phyloP scores from a whole-genome alignment of 306 rosid genomes.

The Myrica gale region DNA sequence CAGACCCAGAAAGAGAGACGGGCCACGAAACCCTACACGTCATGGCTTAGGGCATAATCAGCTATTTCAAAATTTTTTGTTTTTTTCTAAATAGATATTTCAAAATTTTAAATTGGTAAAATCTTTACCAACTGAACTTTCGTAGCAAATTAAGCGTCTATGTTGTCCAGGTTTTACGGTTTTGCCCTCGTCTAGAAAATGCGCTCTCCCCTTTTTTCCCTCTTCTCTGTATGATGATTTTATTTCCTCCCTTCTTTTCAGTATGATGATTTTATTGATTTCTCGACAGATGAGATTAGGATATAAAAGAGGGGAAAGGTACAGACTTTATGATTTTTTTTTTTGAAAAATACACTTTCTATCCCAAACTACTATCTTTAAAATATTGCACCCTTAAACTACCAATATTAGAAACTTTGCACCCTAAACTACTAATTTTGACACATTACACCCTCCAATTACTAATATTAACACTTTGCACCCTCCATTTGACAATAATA shows the following conservation, averaged over 20 bases:
- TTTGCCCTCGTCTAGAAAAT: not conserved
- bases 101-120: not conserved
- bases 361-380: too few relatives aligned
- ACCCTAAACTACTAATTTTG: too few relatives aligned
- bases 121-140: too few relatives aligned
- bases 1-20: not conserved
- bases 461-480: too few relatives aligned
- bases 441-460: too few relatives aligned
- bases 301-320: not conserved
- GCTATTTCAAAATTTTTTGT: not conserved
- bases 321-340: too few relatives aligned
- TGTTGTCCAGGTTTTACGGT: not conserved
- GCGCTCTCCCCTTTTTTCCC: not conserved
- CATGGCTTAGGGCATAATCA: constrained; percentile 30
- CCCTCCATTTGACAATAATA: too few relatives aligned
- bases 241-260: not conserved
- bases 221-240: not conserved
- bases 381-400: too few relatives aligned
- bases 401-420: too few relatives aligned
- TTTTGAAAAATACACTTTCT: too few relatives aligned
- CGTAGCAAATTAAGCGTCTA: not conserved
- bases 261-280: not conserved
- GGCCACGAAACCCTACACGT: constrained; percentile 18
- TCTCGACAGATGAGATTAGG: not conserved
- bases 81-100: too few relatives aligned